A percentile compares a stretch with the other conserved stretches of the same genome.
Conservation (phyloP, 192 early-diverging fungal species). For the Coemansia sp. region DNA sequence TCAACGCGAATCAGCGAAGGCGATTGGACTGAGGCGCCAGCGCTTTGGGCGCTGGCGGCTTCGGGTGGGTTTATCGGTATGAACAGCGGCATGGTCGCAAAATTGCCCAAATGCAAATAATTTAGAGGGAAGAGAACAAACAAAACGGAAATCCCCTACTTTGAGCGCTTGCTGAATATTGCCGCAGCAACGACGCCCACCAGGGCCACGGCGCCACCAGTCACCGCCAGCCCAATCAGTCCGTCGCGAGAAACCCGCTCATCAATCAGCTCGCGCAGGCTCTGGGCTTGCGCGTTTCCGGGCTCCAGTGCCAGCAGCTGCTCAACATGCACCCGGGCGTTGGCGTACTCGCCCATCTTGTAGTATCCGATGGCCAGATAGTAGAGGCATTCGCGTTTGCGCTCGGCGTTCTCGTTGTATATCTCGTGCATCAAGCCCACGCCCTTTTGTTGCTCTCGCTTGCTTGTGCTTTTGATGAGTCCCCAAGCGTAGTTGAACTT, state of each 20-base stretch:
- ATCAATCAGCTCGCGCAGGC: slow-evolving; percentile 73
- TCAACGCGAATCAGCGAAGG: slow-evolving; percentile 16
- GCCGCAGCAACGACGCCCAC: slow-evolving; percentile 56
- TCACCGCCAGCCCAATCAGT: slow-evolving; percentile 82
- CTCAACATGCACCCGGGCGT: slow-evolving; percentile 77
- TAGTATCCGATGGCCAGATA: slow-evolving; percentile 89
- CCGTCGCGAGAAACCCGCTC: slow-evolving; percentile 80
- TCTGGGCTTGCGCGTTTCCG: slow-evolving; percentile 73
- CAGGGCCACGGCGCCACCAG: slow-evolving; percentile 69
- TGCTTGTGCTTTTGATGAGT: slow-evolving; percentile 65
- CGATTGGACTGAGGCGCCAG: not conserved
- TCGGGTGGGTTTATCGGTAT: slow-evolving; percentile 26
- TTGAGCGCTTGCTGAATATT: slow-evolving; percentile 37
- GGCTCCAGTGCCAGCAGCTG: slow-evolving; percentile 81
- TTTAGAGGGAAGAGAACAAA: no score
- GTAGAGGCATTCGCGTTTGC: slow-evolving; percentile 91
- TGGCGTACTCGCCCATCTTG: slow-evolving; percentile 82
- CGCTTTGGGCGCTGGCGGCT: not conserved
- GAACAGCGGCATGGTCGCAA: slow-evolving; percentile 18
- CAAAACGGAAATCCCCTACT: slow-evolving; percentile 17
- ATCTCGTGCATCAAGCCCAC: slow-evolving; percentile 80
- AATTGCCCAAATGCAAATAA: no score
- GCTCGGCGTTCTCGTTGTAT: slow-evolving; percentile 72
- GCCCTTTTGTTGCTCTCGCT: slow-evolving; percentile 69
- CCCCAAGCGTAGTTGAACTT: slow-evolving; percentile 99